Base-by-base conservation (phyloP, 2,329 filamentous ascomycete genomes). In the Colletotrichum tabaci region DNA sequence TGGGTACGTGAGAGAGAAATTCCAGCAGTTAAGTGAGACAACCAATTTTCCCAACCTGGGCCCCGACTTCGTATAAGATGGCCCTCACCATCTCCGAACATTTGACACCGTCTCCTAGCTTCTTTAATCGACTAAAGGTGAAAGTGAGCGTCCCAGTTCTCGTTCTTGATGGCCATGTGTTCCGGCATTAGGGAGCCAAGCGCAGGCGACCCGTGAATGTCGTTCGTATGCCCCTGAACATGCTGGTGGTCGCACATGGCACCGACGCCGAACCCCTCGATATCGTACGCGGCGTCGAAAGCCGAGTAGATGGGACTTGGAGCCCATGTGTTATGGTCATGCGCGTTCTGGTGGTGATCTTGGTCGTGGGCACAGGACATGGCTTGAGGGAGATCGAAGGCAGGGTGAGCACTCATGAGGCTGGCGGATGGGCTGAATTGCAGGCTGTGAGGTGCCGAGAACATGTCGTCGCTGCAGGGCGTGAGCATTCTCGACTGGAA, bases 391-490 rank as follows among this genome's bases (percentile, higher is more conserved):
- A 80, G 78, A 64, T 80, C 78, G 66, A 82, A 81, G 1, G 77
- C 66, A 46, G 66, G 64, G 15, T 77, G 76, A 2, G 78, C 66
- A 46, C 77, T 75, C 46, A 84, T 65, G 67, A 83, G 76, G 44
- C 81, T 79, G 72, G 73, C 75, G 8, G 73, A 67, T 1, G 82
- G 80, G 56, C 79, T 84, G 35, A 79, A 76, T 12, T 77, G 74
- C 70, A 81, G 72, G 18, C 70, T 75, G 8, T 78, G 78, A 2
- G 79, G 73, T 10, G 77, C 72, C 1, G 78, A 76, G 58, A 82
- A 80, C 21, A 77, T 74, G 74, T 89, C 87, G 67, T 90, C 88
- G 78, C 87, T 89, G 78, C 84, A 86, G 1, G 88, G 88, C 0
- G 88, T 89, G 70, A 88, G 83, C 38, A 89, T 83, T 15, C 85